Percentiles rank a stretch among this genome's conserved stretches.
Conservation (phyloP, 495 filamentous ascomycete species). For the Aspergillus sparsus region DNA sequence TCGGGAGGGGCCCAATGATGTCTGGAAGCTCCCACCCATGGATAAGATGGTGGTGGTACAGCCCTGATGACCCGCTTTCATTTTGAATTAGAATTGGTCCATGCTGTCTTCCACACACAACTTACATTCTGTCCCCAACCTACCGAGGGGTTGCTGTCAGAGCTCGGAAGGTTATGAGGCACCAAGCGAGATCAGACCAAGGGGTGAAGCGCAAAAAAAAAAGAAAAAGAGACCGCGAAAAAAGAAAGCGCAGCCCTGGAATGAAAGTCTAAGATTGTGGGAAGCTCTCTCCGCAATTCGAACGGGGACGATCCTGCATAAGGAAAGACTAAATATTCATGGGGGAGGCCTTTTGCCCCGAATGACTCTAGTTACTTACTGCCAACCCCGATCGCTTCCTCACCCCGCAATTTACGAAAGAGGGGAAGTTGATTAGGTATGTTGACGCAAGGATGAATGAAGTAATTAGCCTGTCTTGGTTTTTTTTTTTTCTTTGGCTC, state of each 20-base stretch:
- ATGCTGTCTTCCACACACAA: background rate
- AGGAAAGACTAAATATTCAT: slow-evolving; percentile 4
- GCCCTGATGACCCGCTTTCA: slow-evolving; percentile 4
- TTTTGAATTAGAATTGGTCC: slow-evolving; percentile 4
- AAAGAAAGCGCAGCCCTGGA: slow-evolving; percentile 12
- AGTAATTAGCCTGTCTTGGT: slow-evolving; percentile 1
- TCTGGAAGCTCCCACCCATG: slow-evolving; percentile 18
- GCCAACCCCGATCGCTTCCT: background rate
- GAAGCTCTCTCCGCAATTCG: slow-evolving; percentile 33
- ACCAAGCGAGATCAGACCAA: background rate
- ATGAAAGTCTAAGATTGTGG: slow-evolving; percentile 11
- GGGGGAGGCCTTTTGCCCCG: slow-evolving; percentile 8
- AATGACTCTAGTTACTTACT: background rate
- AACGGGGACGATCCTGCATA: slow-evolving; percentile 27
- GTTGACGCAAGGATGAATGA: slow-evolving; percentile 9
- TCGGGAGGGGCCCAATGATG: slow-evolving; percentile 11
- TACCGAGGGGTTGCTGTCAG: too few relatives aligned
- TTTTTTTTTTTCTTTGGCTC: background rate
- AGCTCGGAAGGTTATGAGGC: too few relatives aligned
- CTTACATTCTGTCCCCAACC: background rate
- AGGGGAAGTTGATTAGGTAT: background rate
- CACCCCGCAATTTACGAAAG: slow-evolving; percentile 12
- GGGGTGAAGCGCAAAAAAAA: background rate
- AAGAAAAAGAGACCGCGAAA: background rate
- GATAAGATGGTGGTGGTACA: slow-evolving; percentile 3